Percentiles rank a stretch among this genome's conserved stretches.
These are phyloP conservation scores for Cystobasidium ongulense DNA, from an alignment of 768 basidiomycete species.

Conservation along the genomic window DNA sequence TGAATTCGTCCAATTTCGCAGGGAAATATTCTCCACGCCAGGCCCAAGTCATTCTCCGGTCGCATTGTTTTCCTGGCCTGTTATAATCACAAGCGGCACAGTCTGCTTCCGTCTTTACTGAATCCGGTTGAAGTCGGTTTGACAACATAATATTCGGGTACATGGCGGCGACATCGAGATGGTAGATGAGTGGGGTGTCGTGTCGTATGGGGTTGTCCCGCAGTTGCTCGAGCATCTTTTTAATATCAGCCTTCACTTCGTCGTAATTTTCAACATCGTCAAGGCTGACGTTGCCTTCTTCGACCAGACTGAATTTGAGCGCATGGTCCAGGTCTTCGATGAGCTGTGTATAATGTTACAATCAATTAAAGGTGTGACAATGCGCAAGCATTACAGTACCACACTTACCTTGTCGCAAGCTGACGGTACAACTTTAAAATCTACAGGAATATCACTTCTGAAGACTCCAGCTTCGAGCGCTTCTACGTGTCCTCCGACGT, in stretches of 20 bases:
- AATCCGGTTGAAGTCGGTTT: conserved; percentile 95
- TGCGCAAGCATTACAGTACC: neutral
- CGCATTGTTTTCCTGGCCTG: conserved; percentile 88
- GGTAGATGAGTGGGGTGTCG: conserved; percentile 94
- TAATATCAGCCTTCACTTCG: conserved; percentile 74
- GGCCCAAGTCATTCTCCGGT: conserved; percentile 88
- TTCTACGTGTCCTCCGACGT: conserved; percentile 98
- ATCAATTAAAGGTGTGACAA: neutral
- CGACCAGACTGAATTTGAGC: conserved; percentile 72
- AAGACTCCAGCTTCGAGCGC: conserved; percentile 97
- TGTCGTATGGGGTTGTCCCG: conserved; percentile 80
- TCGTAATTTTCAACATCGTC: conserved; percentile 90
- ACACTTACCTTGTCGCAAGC: conserved; percentile 60
- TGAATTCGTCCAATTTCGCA: conserved; percentile 90
- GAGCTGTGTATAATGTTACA: conserved; percentile 51
- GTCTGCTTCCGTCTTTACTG: conserved; percentile 88
- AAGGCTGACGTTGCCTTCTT: conserved; percentile 70
- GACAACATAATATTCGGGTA: conserved; percentile 99
- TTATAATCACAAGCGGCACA: conserved; percentile 99
- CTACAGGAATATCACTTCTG: conserved; percentile 83
- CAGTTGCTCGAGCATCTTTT: conserved; percentile 69
- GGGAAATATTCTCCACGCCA: conserved; percentile 99
- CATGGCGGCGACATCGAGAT: conserved; percentile 98
- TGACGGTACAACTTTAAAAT: conserved; percentile 85
- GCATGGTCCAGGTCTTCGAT: conserved; percentile 92